phyloP scores from a whole-genome alignment of 1,139 yeast genomes.

The Pichia sp. region DNA sequence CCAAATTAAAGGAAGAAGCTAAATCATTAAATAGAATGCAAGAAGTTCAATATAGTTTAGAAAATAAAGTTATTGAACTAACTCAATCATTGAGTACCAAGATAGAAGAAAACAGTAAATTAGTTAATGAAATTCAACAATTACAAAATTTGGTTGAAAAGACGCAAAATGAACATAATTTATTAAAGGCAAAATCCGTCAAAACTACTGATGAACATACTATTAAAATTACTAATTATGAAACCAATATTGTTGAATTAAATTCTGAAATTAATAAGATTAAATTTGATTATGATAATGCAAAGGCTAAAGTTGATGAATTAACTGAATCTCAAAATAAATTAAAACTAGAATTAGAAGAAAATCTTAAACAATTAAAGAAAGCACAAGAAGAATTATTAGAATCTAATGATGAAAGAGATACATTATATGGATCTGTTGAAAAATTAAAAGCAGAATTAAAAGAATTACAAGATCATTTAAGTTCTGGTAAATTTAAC shows the following conservation, averaged over 20 bases:
- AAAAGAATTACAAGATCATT: constrained; percentile 28
- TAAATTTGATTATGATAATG: constrained; percentile 53
- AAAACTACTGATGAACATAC: constrained; percentile 45
- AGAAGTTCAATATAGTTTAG: constrained; percentile 88
- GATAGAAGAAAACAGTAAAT: constrained; percentile 71
- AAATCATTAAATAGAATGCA: constrained; percentile 84
- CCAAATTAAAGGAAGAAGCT: constrained; percentile 69
- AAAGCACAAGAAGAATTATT: constrained; percentile 55
- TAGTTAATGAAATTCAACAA: constrained; percentile 55
- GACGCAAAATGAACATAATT: constrained; percentile 51
- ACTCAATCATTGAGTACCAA: constrained; percentile 77
- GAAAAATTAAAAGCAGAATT: constrained; percentile 51
- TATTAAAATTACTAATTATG: constrained; percentile 42
- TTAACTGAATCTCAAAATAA: constrained; percentile 60
- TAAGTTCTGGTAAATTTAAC: constrained; percentile 18
- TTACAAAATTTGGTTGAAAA: constrained; percentile 52
- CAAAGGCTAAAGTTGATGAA: constrained; percentile 57
- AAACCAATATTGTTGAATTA: constrained; percentile 44
- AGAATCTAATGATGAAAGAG: constrained; percentile 62
- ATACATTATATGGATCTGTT: constrained; percentile 54
- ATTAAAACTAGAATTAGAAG: constrained; percentile 56
- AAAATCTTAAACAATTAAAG: constrained; percentile 56
- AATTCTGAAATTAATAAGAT: constrained; percentile 53
- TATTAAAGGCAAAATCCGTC: constrained; percentile 49
- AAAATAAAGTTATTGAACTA: constrained; percentile 91